Evolutionary conservation across 345 rosid species (phyloP).

Genomic region (Luvunga scandens): DNA sequence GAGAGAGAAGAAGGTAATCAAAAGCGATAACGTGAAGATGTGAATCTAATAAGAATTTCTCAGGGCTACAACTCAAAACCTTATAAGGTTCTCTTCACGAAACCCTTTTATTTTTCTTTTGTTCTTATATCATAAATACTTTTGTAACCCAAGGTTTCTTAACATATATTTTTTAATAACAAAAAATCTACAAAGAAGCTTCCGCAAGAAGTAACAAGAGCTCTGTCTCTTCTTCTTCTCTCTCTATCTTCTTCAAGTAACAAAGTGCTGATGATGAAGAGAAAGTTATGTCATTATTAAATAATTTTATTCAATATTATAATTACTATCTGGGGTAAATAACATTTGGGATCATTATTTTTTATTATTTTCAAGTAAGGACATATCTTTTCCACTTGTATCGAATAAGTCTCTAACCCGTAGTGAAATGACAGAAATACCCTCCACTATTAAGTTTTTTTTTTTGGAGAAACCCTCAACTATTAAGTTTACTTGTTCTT

Average conservation of each 20-base stretch:
- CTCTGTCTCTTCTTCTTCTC: constrained; percentile 16
- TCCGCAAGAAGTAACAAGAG: constrained; percentile 42
- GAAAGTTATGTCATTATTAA: neutral
- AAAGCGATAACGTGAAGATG: constrained; percentile 58
- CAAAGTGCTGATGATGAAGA: constrained; percentile 10
- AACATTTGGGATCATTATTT: neutral
- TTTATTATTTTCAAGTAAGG: no score
- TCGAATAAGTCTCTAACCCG: neutral
- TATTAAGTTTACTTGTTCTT: no score
- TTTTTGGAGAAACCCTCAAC: no score
- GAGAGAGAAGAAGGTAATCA: constrained; percentile 20
- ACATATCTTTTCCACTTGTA: neutral
- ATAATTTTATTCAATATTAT: neutral
- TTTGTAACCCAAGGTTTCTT: constrained; percentile 13
- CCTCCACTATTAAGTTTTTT: no score
- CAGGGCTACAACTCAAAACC: constrained; percentile 10
- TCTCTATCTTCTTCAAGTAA: constrained; percentile 5
- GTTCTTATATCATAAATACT: neutral
- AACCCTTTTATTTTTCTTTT: constrained; percentile 30
- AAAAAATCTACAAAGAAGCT: constrained; percentile 37
- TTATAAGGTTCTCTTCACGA: constrained; percentile 48
- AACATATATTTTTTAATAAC: constrained; percentile 9
- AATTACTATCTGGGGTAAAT: no score
- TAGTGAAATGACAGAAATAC: no score
- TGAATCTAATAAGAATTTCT: constrained; percentile 27